Conservation (phyloP, 2,329 filamentous ascomycete genomes). For the Aciculosporium take region DNA sequence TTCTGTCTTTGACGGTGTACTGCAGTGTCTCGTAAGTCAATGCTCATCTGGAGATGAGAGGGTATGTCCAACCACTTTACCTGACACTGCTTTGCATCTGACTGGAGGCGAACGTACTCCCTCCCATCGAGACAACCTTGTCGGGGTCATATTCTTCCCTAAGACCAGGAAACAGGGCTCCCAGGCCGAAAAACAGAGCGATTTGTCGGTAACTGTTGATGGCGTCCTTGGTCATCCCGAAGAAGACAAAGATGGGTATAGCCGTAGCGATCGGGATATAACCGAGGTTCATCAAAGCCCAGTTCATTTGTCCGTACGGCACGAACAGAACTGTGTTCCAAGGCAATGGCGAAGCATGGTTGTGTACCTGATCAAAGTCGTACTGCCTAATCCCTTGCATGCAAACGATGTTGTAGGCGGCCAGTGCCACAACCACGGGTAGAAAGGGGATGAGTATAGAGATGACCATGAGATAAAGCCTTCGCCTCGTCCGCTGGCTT, state of each 20-base stretch:
- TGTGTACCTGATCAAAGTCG: slow-evolving; percentile 28
- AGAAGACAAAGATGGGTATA: slow-evolving; percentile 37
- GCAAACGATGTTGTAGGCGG: slow-evolving; percentile 25
- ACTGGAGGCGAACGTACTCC: slow-evolving; percentile 11
- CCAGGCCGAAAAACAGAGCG: slow-evolving; percentile 27
- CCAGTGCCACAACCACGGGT: slow-evolving; percentile 29
- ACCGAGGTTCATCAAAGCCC: slow-evolving; percentile 27
- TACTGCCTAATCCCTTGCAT: slow-evolving; percentile 20
- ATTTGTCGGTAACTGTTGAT: slow-evolving; percentile 31
- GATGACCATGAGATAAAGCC: slow-evolving; percentile 41
- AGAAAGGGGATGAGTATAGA: slow-evolving; percentile 37
- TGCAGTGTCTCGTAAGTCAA: slow-evolving; percentile 4
- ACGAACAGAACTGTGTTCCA: slow-evolving; percentile 35
- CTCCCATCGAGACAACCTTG: slow-evolving; percentile 9
- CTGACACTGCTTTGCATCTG: slow-evolving; percentile 9
- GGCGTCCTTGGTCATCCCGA: slow-evolving; percentile 40
- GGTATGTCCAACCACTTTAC: slow-evolving; percentile 6
- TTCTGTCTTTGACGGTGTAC: slow-evolving; percentile 1
- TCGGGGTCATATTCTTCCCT: slow-evolving; percentile 25
- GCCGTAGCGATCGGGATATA: slow-evolving; percentile 35
- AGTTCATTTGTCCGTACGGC: slow-evolving; percentile 25
- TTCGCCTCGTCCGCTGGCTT: slow-evolving; percentile 32
- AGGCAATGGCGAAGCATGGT: slow-evolving; percentile 20
- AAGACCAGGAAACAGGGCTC: slow-evolving; percentile 28
- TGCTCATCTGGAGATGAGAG: neutral